Conservation (phyloP, 306 rosid genomes). For the Lablab purpureus region DNA sequence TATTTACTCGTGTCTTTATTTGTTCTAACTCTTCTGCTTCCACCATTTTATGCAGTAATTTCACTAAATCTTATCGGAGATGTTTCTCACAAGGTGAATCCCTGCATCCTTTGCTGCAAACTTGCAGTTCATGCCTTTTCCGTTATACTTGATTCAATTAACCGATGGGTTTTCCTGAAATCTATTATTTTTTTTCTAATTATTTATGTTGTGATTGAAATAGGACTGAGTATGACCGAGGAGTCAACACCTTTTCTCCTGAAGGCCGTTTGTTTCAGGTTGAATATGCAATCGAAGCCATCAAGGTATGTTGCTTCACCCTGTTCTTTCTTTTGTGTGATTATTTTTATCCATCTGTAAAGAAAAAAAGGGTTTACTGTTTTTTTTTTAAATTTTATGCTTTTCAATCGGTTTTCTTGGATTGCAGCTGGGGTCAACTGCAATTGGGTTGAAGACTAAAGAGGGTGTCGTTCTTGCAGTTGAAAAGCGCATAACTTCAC, state of each 20-base stretch:
- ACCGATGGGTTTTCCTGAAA: not conserved
- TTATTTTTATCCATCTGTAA: not conserved
- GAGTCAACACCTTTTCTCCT: slow-evolving; percentile 96
- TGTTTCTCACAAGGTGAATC: slow-evolving; percentile 92
- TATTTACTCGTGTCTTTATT: not conserved
- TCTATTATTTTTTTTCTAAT: slow-evolving; percentile 9
- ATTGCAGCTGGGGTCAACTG: slow-evolving; percentile 90
- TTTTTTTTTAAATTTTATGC: not conserved
- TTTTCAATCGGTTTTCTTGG: slow-evolving; percentile 15
- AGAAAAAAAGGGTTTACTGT: not conserved
- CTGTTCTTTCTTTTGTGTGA: not conserved
- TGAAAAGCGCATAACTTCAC: slow-evolving; percentile 96
- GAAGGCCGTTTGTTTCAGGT: slow-evolving; percentile 98
- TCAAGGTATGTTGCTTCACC: slow-evolving; percentile 64
- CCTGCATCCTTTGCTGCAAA: not conserved
- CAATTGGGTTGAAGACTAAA: slow-evolving; percentile 93
- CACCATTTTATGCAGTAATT: slow-evolving; percentile 31
- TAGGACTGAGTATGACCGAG: slow-evolving; percentile 99
- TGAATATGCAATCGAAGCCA: slow-evolving; percentile 98
- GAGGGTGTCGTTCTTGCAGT: slow-evolving; percentile 98
- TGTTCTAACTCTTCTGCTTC: not conserved
- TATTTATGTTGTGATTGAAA: slow-evolving; percentile 16
- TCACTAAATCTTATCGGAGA: slow-evolving; percentile 44
- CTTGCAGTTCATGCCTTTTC: slow-evolving; percentile 29
- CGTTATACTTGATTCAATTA: not conserved